These are phyloP conservation scores for Paramecium octaurelia DNA, from an alignment of 73 alveolate genomes.

Conservation along the genomic window DNA sequence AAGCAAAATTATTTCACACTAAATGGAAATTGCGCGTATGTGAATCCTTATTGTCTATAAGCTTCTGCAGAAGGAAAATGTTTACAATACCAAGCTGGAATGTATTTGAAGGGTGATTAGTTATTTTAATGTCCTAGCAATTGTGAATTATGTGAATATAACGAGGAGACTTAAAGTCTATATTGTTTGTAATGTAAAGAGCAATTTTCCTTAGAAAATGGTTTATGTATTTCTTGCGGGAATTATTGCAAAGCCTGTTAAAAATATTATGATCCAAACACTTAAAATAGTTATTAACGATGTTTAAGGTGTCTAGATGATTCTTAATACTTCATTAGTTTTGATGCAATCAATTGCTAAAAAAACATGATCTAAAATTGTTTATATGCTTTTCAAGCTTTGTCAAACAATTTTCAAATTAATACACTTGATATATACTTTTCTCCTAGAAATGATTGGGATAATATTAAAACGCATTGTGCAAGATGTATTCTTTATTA, in stretches of 20 bases:
- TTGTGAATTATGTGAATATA: not conserved
- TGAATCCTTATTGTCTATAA: not conserved
- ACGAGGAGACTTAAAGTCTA: not conserved
- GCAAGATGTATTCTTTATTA: not conserved
- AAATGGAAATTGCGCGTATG: not conserved
- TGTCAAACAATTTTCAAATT: not conserved
- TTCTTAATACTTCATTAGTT: not conserved
- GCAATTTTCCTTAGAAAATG: not conserved
- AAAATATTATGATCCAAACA: not conserved
- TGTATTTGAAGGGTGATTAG: not conserved
- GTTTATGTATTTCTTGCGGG: not conserved
- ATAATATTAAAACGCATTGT: not conserved
- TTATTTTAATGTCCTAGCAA: not conserved
- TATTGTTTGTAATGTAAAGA: not conserved
- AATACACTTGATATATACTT: not conserved
- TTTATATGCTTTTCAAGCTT: not conserved
- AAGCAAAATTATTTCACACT: not conserved
- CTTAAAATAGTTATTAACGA: not conserved
- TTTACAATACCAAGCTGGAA: not conserved
- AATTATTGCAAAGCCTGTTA: not conserved
- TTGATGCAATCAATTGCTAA: not conserved
- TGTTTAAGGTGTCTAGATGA: not conserved
- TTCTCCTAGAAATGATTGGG: not conserved
- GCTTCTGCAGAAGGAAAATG: not conserved
- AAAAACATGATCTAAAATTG: not conserved